Conservation (phyloP, 2,329 filamentous ascomycete species). For the Blumeria hordei region DNA sequence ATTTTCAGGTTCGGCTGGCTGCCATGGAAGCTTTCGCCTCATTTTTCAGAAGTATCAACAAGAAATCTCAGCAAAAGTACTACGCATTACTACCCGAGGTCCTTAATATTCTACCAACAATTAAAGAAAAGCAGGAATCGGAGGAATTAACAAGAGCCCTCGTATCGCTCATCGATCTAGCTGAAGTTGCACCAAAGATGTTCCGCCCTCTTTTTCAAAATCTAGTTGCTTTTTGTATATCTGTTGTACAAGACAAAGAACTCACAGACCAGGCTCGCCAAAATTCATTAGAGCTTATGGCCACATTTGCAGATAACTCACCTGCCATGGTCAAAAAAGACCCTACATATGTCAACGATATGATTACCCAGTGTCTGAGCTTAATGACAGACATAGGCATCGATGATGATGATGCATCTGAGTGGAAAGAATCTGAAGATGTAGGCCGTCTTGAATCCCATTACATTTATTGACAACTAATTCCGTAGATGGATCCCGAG, state of each 20-base stretch:
- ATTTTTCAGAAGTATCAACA: constrained; percentile 77
- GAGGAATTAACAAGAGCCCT: constrained; percentile 80
- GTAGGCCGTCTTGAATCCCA: constrained; percentile 18
- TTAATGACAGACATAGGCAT: constrained; percentile 92
- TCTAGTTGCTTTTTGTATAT: constrained; percentile 77
- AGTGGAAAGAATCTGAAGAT: constrained; percentile 87
- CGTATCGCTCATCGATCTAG: constrained; percentile 76
- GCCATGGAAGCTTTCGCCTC: constrained; percentile 93
- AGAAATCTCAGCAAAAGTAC: constrained; percentile 76
- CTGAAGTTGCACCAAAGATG: constrained; percentile 89
- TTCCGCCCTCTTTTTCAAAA: constrained; percentile 88
- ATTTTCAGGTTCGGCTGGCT: constrained; percentile 52
- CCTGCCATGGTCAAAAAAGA: constrained; percentile 92
- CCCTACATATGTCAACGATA: constrained; percentile 70
- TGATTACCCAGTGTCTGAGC: constrained; percentile 96
- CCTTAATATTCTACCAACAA: constrained; percentile 77
- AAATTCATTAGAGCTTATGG: constrained; percentile 91
- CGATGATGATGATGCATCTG: constrained; percentile 81
- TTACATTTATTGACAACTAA: not conserved
- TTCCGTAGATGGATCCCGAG: constrained; percentile 55
- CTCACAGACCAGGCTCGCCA: constrained; percentile 74
- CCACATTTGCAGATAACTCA: constrained; percentile 87
- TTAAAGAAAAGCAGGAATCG: constrained; percentile 77
- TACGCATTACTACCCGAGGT: constrained; percentile 71
- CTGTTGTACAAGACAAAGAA: constrained; percentile 89